Base-by-base conservation (phyloP, 371 early-diverging fungal species). In the Syncephalastrum contaminatum region DNA sequence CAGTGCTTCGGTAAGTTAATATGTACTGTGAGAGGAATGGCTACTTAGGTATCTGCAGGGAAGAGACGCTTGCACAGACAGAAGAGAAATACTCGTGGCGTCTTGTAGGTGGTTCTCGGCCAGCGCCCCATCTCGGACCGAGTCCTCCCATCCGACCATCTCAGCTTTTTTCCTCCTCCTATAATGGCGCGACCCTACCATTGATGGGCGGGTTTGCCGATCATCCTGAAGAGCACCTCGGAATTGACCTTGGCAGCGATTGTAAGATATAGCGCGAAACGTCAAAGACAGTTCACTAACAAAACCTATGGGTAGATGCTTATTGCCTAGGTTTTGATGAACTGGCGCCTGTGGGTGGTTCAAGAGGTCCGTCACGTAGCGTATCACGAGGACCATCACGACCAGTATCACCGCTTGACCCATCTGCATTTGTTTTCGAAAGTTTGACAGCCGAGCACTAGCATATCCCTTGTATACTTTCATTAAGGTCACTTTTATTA, bases 51-150 rank as follows among this genome's bases (percentile, higher is more conserved):
- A 14, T n/a, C 10, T 21, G 14, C 24, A 68, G 68, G 45, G 46
- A 51, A n/a, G 53, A 70, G 48, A 77, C 77, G 4, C 62, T 73
- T 6, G 62, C 60, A 21, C 77, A 77, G 40, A 56, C 56, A 6
- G 56, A 66, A 42, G 55, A 56, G 7, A 64, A 53, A 13, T 62
- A 72, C 50, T 40, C 51, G 27, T 77, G 77, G 77, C 71, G 69
- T 4, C 40, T 77, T 4, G 68, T 65, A 22, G 60, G 71, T 8
- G 70, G 72, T 49, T 66, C 73, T 19, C 56, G 74, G n/a, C 77
- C 77, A n/a, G 67, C 77, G 16, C 65, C 72, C 15, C 70, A 77
- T 56, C 20, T 73, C 5, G 77, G 77, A 1, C 77, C 77, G n/a
- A 58, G 60, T 20, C 77, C 77, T 0, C 77, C 77, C 42, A 59